Evolutionary conservation across 2,329 filamentous ascomycete species (phyloP), one percentile per base, ranked within the genome.

Genomic region (Chrysoporthe austroafricana): DNA sequence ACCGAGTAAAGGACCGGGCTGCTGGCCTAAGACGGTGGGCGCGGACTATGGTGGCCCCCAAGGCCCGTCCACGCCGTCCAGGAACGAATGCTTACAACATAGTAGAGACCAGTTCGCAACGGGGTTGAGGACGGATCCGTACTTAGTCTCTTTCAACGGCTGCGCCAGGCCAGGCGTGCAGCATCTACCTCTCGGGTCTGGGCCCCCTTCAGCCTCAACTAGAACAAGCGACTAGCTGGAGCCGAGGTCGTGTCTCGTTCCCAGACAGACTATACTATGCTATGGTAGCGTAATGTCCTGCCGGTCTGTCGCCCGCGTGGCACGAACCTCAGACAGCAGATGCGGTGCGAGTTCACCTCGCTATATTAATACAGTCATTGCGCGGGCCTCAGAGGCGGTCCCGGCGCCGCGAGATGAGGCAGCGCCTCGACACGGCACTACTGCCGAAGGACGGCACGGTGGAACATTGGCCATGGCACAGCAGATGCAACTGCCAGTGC

Each of bases 1-100:
- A 26, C 26, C 26, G 26, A 26, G 26, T 26, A 54, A 54, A 34
- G 50, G 50, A 54, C 50, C 62, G 39, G 58, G 42, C 52, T 48
- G 63, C 43, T 44, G 62, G 57, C 57, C 39, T 56, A 36, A 39
- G 52, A 32, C n/a, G 62, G 54, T 57, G 57, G 32, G 57, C 57
- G n/a, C 58, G 36, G 63, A 36, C 48, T 42, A 18, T 32, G 34
- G 21, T 56, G 58, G 58, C 48, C 39, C 59, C 26, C 26, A 26
- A 26, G 26, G 26, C 26, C 26, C 26, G 26, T 26, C 26, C 26
- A 26, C 26, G 26, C 26, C 16, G 56, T 26, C 44, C 14, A 34
- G 26, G 8, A 21, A 50, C 26, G 39, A 43, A 43, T 21, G 43
- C 39, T 36, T 59, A 11, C 50, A 16, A 9, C 16, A 26, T 26